phyloP scores from a whole-genome alignment of 805 yeast species.

The Candida manassasensis region DNA sequence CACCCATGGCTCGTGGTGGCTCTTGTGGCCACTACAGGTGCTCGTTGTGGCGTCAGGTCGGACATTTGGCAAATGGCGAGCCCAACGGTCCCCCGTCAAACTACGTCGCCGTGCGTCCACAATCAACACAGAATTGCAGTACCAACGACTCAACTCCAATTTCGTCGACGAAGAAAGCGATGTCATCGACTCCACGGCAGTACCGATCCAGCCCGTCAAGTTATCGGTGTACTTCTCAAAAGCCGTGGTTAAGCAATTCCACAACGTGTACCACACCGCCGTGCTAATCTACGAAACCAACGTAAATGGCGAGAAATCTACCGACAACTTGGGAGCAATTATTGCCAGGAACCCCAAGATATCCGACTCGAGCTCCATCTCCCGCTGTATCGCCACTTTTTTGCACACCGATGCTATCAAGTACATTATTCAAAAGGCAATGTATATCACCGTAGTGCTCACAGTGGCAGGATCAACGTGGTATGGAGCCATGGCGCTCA shows the following conservation, averaged over 20 bases:
- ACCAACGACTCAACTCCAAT: conserved; percentile 20
- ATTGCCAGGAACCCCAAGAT: conserved; percentile 35
- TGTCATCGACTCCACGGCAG: not conserved
- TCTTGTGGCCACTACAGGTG: conserved; percentile 68
- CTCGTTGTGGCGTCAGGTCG: conserved; percentile 44
- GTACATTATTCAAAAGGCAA: conserved; percentile 42
- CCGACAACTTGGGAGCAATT: conserved; percentile 27
- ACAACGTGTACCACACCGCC: conserved; percentile 40
- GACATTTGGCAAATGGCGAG: conserved; percentile 25
- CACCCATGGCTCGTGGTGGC: conserved; percentile 78
- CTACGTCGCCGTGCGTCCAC: conserved; percentile 1
- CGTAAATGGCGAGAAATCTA: conserved; percentile 31
- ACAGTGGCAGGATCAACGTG: conserved; percentile 78
- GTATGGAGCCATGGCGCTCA: conserved; percentile 77
- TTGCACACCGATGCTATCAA: conserved; percentile 41
- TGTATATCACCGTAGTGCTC: conserved; percentile 50
- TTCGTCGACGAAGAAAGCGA: conserved; percentile 2
- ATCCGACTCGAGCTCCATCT: conserved; percentile 28
- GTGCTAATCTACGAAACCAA: conserved; percentile 39
- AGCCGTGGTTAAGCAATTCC: conserved; percentile 37
- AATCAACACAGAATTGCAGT: conserved; percentile 11
- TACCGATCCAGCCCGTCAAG: conserved; percentile 9
- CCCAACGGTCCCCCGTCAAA: conserved; percentile 12
- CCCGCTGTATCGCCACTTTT: conserved; percentile 31
- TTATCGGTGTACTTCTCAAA: conserved; percentile 28